Evolutionary conservation across 768 basidiomycete genomes (phyloP).

Genomic region (Trichaptum fuscoviolaceum): DNA sequence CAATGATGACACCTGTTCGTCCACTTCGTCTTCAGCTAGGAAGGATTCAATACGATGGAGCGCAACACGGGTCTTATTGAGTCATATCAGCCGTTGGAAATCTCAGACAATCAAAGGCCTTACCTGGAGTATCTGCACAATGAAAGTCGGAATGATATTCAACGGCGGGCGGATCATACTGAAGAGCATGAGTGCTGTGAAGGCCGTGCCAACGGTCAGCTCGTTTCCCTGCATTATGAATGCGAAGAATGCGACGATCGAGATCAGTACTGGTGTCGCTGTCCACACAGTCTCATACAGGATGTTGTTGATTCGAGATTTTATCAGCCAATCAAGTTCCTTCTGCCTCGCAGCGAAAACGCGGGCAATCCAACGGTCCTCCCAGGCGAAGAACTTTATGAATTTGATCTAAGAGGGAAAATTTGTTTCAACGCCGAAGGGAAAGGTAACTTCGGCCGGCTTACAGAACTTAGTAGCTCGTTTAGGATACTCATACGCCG

Average conservation of each 20-base stretch:
- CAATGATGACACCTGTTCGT: slow-evolving; percentile 31
- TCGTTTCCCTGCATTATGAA: slow-evolving; percentile 70
- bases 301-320: slow-evolving; percentile 59
- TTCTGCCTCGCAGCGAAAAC: slow-evolving; percentile 53
- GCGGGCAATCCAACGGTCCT: slow-evolving; percentile 38
- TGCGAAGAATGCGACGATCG: slow-evolving; percentile 71
- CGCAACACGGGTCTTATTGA: neutral
- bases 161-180: slow-evolving; percentile 80
- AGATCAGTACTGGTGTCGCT: slow-evolving; percentile 74
- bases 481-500: slow-evolving; percentile 39
- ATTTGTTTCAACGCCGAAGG: neutral
- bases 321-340: slow-evolving; percentile 77
- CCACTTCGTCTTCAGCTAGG: slow-evolving; percentile 35
- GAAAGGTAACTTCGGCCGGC: neutral
- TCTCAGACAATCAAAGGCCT: neutral
- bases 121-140: slow-evolving; percentile 69
- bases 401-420: slow-evolving; percentile 21
- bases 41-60: slow-evolving; percentile 35
- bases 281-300: slow-evolving; percentile 71
- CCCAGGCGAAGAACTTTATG: slow-evolving; percentile 42
- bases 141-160: slow-evolving; percentile 75
- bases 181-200: slow-evolving; percentile 84
- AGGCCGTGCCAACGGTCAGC: slow-evolving; percentile 77
- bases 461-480: slow-evolving; percentile 36
- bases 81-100: neutral